These are phyloP conservation scores for Gleditsia sinensis DNA, from an alignment of 306 rosid genomes.

Conservation along the genomic window DNA sequence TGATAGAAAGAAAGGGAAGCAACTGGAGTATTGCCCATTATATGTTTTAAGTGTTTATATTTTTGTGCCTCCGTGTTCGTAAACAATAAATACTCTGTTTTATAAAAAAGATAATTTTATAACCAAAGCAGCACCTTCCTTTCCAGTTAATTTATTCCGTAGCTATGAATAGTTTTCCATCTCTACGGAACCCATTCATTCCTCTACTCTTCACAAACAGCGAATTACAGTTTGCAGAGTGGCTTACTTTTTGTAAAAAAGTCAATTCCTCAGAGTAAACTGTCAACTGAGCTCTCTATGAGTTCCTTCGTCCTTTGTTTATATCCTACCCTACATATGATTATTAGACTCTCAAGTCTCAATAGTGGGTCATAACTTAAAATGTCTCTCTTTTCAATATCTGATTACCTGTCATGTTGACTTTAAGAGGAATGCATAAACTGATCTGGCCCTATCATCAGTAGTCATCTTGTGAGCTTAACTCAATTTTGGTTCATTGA, in stretches of 20 bases:
- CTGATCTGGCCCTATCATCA: background rate
- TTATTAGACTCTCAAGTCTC: background rate
- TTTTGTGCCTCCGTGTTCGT: background rate
- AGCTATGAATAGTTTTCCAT: background rate
- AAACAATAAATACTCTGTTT: slow-evolving; percentile 2
- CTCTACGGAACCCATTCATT: background rate
- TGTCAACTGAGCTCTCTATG: background rate
- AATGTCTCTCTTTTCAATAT: slow-evolving; percentile 16
- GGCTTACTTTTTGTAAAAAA: background rate
- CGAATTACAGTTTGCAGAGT: background rate
- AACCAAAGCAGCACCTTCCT: background rate
- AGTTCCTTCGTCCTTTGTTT: slow-evolving; percentile 27
- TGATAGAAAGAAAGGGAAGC: background rate
- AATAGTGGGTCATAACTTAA: background rate
- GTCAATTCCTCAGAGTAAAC: background rate
- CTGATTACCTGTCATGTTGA: slow-evolving; percentile 14
- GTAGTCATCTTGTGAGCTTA: background rate
- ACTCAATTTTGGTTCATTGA: slow-evolving; percentile 9
- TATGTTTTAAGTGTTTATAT: background rate
- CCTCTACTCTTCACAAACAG: background rate
- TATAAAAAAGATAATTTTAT: slow-evolving; percentile 9
- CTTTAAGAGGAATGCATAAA: slow-evolving; percentile 1
- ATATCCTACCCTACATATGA: background rate
- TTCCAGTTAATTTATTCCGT: background rate
- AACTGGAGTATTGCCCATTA: background rate